Conservation (phyloP, 768 basidiomycete species). For the Baorangia bicolor region DNA sequence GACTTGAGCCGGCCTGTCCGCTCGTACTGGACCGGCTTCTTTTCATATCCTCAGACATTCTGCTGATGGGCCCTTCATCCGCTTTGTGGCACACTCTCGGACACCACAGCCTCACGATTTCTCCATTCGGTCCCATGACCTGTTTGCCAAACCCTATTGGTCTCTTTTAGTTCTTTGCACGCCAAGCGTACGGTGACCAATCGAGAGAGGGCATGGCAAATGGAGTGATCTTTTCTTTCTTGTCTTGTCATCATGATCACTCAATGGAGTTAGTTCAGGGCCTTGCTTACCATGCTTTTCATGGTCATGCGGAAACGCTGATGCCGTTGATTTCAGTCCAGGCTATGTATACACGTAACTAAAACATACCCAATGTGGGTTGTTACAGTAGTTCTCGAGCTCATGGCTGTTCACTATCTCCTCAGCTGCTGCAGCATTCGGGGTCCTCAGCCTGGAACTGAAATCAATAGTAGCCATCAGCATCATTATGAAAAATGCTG, state of each 20-base stretch:
- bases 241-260: slow-evolving; percentile 4
- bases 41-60: slow-evolving; percentile 18
- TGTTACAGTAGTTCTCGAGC: too few relatives aligned
- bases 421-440: too few relatives aligned
- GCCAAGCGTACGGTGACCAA: slow-evolving; percentile 7
- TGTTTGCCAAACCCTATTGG: slow-evolving; percentile 1
- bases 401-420: too few relatives aligned
- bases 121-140: slow-evolving; percentile 3
- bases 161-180: not conserved
- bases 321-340: too few relatives aligned
- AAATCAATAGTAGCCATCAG: too few relatives aligned
- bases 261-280: slow-evolving; percentile 8
- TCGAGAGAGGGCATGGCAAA: not conserved
- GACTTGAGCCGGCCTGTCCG: not conserved
- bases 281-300: too few relatives aligned
- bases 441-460: too few relatives aligned
- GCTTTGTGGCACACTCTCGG: slow-evolving; percentile 33
- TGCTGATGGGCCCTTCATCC: slow-evolving; percentile 22
- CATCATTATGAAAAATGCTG: too few relatives aligned
- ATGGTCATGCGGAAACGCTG: too few relatives aligned
- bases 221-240: not conserved
- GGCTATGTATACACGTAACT: too few relatives aligned
- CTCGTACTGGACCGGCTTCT: not conserved
- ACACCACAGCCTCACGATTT: slow-evolving; percentile 26
- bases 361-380: too few relatives aligned